Evolutionary conservation across 306 rosid genomes (phyloP), one percentile per base, ranked within the genome.

Genomic region (Astragalus membranaceus): DNA sequence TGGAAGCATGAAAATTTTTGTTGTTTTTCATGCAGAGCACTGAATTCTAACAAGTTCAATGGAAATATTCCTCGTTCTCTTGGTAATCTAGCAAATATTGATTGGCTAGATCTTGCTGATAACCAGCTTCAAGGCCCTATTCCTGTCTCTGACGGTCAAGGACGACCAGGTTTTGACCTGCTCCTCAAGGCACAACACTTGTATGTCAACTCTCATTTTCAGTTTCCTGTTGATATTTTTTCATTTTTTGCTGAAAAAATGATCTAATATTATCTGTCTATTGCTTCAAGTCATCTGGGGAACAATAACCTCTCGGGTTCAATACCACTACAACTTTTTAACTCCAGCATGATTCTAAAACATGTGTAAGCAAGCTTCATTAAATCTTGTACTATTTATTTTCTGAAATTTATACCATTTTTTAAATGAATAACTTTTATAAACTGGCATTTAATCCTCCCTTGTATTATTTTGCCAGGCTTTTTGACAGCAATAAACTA

Each of bases 311-410:
- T 83, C 71, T 8, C 77, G 0, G 86, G 81, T 54, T 15, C 23
- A 72, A 80, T 90, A 73, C 89, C 96, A 41, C 10, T 30, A 1
- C 1, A 37, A 47, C 86, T 87, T 30, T 90, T 87, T 43, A 80
- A 47, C 74, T 36, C 91, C 63, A 75, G 55, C 2, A 90, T 87
- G 96, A 3, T 0, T 0, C 84, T 87, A 35, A 0, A 68, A 72
- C 96, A 90, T 48, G 84, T 80, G 96, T 90, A 87, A 87, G 96
- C 17, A 87, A 87, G 96, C 17, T 44, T 61, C 29, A 33, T 52
- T 52, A 58, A 48, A 75, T 37, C 79, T 39, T 49, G 33, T 36
- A 37, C 51, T n/a, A 43, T 36, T 46, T 53, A 2, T 64, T 75
- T 52, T 59, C 51, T 20, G 11, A 33, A 43, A 37, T 46, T 49